Conservation (phyloP, 129 eudicot genomes). For the Chrysanthemum makinoi region DNA sequence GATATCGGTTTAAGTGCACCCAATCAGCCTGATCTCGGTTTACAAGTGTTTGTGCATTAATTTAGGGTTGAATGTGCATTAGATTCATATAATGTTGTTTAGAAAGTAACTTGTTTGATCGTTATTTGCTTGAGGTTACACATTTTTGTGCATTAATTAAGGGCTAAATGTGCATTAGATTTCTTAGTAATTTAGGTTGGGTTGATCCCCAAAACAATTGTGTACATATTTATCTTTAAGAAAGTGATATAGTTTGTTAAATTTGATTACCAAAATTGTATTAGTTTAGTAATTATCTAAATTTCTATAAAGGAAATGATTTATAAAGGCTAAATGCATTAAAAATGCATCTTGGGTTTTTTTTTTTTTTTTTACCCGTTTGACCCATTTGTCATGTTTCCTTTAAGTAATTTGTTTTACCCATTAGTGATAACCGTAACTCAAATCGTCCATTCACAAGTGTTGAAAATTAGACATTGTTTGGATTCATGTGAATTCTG, state of each 20-base stretch:
- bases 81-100: no score
- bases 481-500: neutral
- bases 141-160: no score
- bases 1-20: no score
- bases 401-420: neutral
- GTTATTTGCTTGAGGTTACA: no score
- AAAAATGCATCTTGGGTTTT: neutral
- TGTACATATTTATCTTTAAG: neutral
- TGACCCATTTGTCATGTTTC: neutral
- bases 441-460: neutral
- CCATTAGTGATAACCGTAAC: neutral
- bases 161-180: no score
- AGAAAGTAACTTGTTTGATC: no score
- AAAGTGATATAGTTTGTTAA: no score
- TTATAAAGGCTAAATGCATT: neutral
- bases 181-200: neutral
- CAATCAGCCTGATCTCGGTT: no score
- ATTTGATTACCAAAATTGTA: neutral
- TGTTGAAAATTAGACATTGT: neutral
- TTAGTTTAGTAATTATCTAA: no score
- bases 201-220: neutral
- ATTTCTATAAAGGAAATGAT: no score
- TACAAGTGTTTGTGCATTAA: no score
- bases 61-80: no score
- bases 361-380: conserved; percentile 6